Conservation (phyloP, 2,329 filamentous ascomycete genomes). For the Aspergillus flavus region DNA sequence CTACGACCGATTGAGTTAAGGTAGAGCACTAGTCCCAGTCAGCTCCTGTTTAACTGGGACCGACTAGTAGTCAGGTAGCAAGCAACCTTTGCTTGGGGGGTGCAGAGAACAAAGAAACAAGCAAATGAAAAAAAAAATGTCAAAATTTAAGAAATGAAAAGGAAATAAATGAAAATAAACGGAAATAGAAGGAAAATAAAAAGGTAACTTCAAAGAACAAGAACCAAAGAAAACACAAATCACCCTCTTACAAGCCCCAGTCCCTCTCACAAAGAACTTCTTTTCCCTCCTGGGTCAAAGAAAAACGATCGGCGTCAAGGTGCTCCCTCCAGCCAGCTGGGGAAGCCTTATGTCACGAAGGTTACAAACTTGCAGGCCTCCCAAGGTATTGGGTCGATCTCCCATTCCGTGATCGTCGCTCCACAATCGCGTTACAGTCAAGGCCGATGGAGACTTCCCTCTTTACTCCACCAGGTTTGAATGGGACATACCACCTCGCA, state of each 20-base stretch:
- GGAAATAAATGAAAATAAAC: not conserved
- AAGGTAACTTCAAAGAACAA: not conserved
- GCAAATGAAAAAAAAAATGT: not conserved
- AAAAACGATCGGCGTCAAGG: not conserved
- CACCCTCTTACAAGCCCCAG: conserved; percentile 1
- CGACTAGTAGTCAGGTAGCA: not conserved
- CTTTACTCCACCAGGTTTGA: not conserved
- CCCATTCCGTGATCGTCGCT: conserved; percentile 16
- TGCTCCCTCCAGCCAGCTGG: not conserved
- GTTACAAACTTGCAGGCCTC: conserved; percentile 12
- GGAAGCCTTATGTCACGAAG: conserved; percentile 4
- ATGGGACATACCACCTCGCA: conserved; percentile 22
- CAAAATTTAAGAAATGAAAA: not conserved
- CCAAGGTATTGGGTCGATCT: conserved; percentile 14
- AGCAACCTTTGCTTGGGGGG: not conserved
- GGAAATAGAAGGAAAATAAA: not conserved
- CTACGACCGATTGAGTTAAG: conserved; percentile 1
- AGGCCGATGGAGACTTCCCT: not conserved
- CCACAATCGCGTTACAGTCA: conserved; percentile 21
- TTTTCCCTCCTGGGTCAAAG: conserved; percentile 1
- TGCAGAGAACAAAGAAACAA: conserved; percentile 2
- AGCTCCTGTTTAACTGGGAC: not conserved
- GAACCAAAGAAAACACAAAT: not conserved
- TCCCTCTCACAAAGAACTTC: conserved; percentile 11
- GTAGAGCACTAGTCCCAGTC: not conserved